Base-by-base conservation (phyloP, 2,329 filamentous ascomycete species). In the Penicillium palitans region DNA sequence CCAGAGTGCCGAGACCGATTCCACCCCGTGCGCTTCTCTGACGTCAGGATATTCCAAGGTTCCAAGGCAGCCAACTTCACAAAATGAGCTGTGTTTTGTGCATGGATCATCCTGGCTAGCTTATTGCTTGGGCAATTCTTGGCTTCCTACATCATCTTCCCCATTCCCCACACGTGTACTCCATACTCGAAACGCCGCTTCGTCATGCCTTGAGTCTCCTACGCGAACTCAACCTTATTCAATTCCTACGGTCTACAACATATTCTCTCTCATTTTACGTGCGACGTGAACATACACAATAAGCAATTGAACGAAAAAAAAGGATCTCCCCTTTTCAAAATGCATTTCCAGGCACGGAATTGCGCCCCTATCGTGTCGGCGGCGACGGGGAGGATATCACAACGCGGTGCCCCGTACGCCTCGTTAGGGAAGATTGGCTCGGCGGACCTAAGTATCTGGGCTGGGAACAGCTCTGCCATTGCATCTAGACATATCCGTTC, bases 161-260 rank as follows among this genome's bases (percentile, higher is more conserved):
- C 33, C 52, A 19, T 33, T 25, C 41, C 29, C 27, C 39, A 54
- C 40, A 52, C 47, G 45, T 52, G 29, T 37, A 13, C 25, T 19
- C 9, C 49, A n/a, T 39, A 13, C 25, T 21, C 3, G 13, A 42
- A 52, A 59, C 59, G 49, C 52, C 59, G 47, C 33, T 59, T 60
- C 61, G 61, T 63, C 59, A 63, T 63, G 61, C 25, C 49, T 53
- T 61, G 53, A 57, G 29, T 35, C 24, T 37, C 7, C 31, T 48
- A 44, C 25, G 13, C n/a, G 21, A 29, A 21, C 39, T 21, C 13
- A 37, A 37, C 19, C 37, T n/a, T 46, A 50, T 45, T n/a, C 10
- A 12, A 37, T 48, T n/a, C 35, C 17, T 27, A 15, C 29, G n/a
- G 25, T 37, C 13, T 33, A 17, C 27, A 12, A 33, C 44, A 42